These are phyloP conservation scores for Cyberlindnera misumaiensis DNA, from an alignment of 805 yeast genomes.

Conservation along the genomic window DNA sequence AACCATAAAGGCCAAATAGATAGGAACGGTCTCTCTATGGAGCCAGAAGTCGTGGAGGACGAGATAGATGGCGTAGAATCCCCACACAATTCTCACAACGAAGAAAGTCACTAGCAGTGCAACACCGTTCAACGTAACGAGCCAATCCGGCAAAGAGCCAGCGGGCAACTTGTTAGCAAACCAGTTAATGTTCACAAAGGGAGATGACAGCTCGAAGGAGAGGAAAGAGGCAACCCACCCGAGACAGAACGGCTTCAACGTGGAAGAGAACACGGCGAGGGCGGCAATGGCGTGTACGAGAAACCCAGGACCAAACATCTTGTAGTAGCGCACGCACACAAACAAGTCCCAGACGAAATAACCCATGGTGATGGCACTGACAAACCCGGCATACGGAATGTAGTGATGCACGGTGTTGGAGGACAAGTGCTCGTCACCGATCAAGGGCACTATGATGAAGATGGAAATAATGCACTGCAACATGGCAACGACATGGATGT, in stretches of 20 bases:
- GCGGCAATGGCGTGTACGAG: constrained; percentile 82
- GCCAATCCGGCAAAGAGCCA: constrained; percentile 48
- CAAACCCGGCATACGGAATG: constrained; percentile 71
- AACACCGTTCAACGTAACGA: constrained; percentile 65
- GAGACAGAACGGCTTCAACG: constrained; percentile 68
- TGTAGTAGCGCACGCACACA: constrained; percentile 58
- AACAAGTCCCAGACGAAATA: constrained; percentile 87
- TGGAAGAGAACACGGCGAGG: constrained; percentile 56
- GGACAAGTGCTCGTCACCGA: constrained; percentile 43
- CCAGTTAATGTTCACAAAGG: constrained; percentile 94
- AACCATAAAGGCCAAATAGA: constrained; percentile 40
- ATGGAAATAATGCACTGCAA: constrained; percentile 72
- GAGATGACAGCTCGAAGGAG: constrained; percentile 83
- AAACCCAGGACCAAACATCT: constrained; percentile 75
- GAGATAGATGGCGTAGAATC: constrained; percentile 59
- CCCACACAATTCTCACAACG: constrained; percentile 78
- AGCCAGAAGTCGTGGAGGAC: constrained; percentile 43
- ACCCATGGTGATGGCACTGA: constrained; percentile 67
- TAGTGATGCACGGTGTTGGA: constrained; percentile 56
- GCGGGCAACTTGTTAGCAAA: constrained; percentile 72
- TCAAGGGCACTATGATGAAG: constrained; percentile 53
- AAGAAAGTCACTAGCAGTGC: constrained; percentile 65
- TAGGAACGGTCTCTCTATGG: constrained; percentile 39
- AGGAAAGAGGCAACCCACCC: constrained; percentile 80
- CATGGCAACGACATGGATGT: constrained; percentile 85